Evolutionary conservation across 352 stramenopile genomes (phyloP), one percentile per base, ranked within the genome.

Genomic region (Pythium insidiosum): DNA sequence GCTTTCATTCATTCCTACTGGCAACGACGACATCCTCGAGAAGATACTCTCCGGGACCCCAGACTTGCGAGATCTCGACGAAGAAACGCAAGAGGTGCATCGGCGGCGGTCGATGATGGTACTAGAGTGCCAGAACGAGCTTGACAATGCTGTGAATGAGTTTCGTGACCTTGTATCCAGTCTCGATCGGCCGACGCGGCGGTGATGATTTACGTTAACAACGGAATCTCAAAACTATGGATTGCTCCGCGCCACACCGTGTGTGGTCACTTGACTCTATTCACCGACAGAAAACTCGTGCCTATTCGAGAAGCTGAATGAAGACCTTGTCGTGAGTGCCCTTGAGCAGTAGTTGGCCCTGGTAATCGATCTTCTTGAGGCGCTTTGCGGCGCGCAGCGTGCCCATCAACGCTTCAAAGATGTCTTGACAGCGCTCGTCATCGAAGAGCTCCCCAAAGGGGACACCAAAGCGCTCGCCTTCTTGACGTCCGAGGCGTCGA

Each of bases 321-420:
- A 80, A 74, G 19, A 88, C 67, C 24, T 85, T 74, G 60, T 94
- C 78, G 56, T 89, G 64, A 25, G 71, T 55, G 42, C 81, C 81
- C 57, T 94, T 94, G 50, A 94, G 62, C 39, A 94, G 61, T 34
- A 94, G 53, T 50, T 91, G 78, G 18, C 81, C 81, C 31, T 81
- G 46, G 64, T 84, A 94, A 35, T 81, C 63, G 50, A 94, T 86
- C 39, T 88, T 66, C 52, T 80, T 80, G 41, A 69, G 51, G 25
- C 72, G 73, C 52, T 88, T 87, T 39, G 81, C 81, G 29, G 73
- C 71, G 44, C 80, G 81, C 19, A 94, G 68, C 47, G 81, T 94
- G 47, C 81, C 81, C 53, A 94, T 84, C 38, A 94, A 61, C 18
- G 81, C 79, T 51, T 92, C 73, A 19, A 84, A 86, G 20, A 85